Evolutionary conservation across 176 grass and related monocot species (phyloP), one percentile per base, ranked within the genome.

Genomic region (Poa annua): DNA sequence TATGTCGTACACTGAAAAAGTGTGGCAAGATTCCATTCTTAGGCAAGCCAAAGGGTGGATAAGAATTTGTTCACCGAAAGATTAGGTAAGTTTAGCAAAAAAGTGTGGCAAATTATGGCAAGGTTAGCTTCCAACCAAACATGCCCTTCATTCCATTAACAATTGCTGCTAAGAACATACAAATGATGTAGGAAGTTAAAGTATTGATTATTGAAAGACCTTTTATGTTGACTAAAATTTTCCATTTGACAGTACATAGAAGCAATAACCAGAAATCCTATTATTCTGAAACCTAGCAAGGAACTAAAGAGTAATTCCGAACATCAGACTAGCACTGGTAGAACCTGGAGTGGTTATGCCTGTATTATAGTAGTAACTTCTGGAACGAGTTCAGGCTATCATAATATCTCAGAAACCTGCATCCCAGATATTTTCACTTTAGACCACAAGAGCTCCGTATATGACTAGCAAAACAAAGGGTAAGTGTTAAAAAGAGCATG

Each of bases 401-500:
- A 98, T 55, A 98, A 77, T 86, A 98, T 95, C 83, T 95, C 93
- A 9, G 91, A 95, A 60, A 98, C 92, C 96, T 98, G 87, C 87
- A 87, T 61, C 8, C 1, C 32, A 81, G 68, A 72, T 64, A 52
- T 13, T 50, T 85, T 61, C 42, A 60, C 67, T 33, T 85, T 88
- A 73, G 66, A 59, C 14, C 4, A 85, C 10, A 52, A 66, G 35
- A 63, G 65, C 26, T 86, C 44, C 29, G 26, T 21, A 41, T 45
- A 85, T 49, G 56, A 86, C 11, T 63, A 61, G 66, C 41, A 45
- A 84, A 76, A 73, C 3, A 5, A 21, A 44, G 35, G 20, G 66
- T 33, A 52, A 19, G 49, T 76, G 51, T 49, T 50, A 50, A 49
- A 16, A 73, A 49, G 35, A 84, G 77, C 87, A 90, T 62, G 95